Evolutionary conservation across 176 grass and related monocot genomes (phyloP).

Genomic region (Rhynchospora breviuscula): DNA sequence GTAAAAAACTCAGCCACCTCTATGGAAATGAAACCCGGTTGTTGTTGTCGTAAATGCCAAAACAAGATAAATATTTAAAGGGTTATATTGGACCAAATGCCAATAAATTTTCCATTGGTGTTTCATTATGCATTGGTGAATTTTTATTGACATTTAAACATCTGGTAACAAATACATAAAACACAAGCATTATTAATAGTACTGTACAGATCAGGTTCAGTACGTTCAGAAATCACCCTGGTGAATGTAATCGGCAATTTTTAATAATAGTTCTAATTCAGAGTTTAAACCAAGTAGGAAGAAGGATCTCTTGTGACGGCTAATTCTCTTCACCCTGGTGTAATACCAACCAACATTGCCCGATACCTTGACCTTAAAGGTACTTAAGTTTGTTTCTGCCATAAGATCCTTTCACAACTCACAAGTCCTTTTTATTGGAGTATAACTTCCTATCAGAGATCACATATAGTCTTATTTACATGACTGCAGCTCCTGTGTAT

Average conservation of each 20-base stretch:
- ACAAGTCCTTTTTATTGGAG: neutral
- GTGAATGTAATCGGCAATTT: neutral
- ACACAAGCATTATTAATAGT: constrained; percentile 12
- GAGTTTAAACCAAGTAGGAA: constrained; percentile 39
- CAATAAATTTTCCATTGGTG: neutral
- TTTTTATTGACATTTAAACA: neutral
- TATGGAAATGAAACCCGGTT: no score
- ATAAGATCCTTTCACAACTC: neutral
- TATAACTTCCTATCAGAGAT: neutral
- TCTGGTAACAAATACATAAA: neutral
- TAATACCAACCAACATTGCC: constrained; percentile 52
- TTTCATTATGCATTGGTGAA: neutral
- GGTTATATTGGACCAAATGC: neutral
- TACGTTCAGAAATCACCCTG: neutral
- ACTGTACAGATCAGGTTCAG: neutral
- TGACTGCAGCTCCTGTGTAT: constrained; percentile 28
- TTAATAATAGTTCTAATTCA: neutral
- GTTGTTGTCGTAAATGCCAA: no score
- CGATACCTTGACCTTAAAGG: constrained; percentile 48
- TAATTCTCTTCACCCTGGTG: constrained; percentile 76
- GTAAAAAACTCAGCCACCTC: no score
- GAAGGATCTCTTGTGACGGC: constrained; percentile 67
- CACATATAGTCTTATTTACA: constrained; percentile 9
- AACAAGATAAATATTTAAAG: neutral
- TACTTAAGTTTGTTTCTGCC: constrained; percentile 22